Conservation (phyloP, 2,329 filamentous ascomycete species). For the Sarocladium strictum region DNA sequence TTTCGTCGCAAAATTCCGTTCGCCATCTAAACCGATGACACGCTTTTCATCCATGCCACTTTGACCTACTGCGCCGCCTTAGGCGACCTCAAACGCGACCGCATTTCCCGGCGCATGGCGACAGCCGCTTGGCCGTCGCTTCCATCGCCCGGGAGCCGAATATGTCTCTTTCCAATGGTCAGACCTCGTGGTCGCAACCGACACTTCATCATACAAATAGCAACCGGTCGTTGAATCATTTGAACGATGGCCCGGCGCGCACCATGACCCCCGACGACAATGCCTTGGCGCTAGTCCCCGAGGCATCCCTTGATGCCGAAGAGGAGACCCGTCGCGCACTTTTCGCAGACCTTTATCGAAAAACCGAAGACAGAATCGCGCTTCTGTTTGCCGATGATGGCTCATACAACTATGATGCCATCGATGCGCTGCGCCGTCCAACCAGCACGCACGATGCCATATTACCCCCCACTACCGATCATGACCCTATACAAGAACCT, state of each 20-base stretch:
- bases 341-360: constrained; percentile 73
- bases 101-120: constrained; percentile 50
- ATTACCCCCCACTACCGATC: constrained; percentile 51
- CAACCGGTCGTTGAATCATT: constrained; percentile 46
- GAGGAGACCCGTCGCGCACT: constrained; percentile 67
- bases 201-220: constrained; percentile 42
- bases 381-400: constrained; percentile 63
- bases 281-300: constrained; percentile 48
- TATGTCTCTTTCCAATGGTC: constrained; percentile 64
- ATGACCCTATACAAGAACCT: constrained; percentile 52
- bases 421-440: constrained; percentile 46
- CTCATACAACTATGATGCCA: constrained; percentile 43
- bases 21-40: constrained; percentile 48
- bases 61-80: constrained; percentile 40
- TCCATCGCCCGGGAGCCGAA: constrained; percentile 43
- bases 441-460: constrained; percentile 28
- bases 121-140: constrained; percentile 40
- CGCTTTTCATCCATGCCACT: constrained; percentile 44
- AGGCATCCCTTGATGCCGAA: constrained; percentile 53
- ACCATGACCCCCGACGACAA: constrained; percentile 44
- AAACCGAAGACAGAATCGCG: constrained; percentile 70
- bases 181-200: constrained; percentile 59
- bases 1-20: constrained; percentile 30
- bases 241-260: constrained; percentile 53
- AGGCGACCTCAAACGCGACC: constrained; percentile 45